Conservation (phyloP, 2,329 filamentous ascomycete species). For the Cordyceps militaris region DNA sequence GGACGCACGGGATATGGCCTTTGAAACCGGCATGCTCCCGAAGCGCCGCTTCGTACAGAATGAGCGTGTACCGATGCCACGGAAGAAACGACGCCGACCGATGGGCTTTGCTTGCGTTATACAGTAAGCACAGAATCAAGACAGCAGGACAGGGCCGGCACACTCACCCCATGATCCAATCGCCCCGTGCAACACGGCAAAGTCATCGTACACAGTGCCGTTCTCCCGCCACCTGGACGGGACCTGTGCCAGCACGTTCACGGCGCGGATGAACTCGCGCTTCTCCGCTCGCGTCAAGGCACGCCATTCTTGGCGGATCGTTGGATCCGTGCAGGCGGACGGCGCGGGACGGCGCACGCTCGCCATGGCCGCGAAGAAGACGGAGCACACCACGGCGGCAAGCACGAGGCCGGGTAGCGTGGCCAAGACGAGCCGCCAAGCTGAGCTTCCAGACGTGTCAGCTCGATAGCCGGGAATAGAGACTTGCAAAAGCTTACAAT, state of each 20-base stretch:
- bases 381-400: not conserved
- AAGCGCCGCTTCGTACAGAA: not conserved
- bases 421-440: not conserved
- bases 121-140: not conserved
- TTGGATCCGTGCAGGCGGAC: not conserved
- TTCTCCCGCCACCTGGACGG: not conserved
- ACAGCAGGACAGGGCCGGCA: rapidly evolving
- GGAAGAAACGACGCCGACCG: constrained; percentile 11
- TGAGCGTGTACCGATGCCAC: constrained; percentile 8
- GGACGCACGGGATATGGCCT: not conserved
- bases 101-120: not conserved
- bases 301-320: constrained; percentile 6
- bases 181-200: constrained; percentile 8
- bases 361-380: not conserved
- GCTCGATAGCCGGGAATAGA: not conserved
- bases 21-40: not conserved
- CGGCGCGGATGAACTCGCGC: not conserved
- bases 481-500: not conserved
- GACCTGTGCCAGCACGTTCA: not conserved
- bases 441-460: not conserved
- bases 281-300: not conserved
- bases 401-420: not conserved
- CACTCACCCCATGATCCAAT: constrained; percentile 12
- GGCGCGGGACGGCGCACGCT: not conserved
- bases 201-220: constrained; percentile 7